Percentiles rank a stretch among this genome's conserved stretches.
Evolutionary conservation across 2,329 filamentous ascomycete species (phyloP).

Genomic region (Neofusicoccum laricinum): DNA sequence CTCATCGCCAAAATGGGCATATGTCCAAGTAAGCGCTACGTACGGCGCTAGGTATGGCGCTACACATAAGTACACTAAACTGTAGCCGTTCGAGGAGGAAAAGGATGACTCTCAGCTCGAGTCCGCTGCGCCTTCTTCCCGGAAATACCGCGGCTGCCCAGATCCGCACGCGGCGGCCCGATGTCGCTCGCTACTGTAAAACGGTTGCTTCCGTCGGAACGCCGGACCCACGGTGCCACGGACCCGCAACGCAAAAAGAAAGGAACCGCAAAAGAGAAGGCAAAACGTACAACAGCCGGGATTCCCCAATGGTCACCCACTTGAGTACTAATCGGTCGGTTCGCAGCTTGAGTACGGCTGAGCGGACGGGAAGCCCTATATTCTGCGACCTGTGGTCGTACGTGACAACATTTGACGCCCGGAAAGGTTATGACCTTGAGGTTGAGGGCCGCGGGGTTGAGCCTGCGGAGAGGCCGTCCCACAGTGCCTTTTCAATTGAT

Average conservation of each 20-base stretch:
- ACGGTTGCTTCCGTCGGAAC: background rate
- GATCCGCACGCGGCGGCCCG: background rate
- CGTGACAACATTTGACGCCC: too few species aligned
- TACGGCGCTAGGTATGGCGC: too few species aligned
- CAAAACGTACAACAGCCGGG: background rate
- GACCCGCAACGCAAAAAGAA: background rate
- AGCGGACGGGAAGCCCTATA: background rate
- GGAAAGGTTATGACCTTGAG: too few species aligned
- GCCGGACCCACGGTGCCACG: background rate
- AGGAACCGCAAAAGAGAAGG: background rate
- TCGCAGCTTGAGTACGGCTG: background rate
- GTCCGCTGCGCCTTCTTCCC: background rate
- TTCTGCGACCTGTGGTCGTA: background rate
- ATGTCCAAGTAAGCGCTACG: background rate
- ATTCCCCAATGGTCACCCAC: background rate
- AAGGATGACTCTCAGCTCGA: background rate
- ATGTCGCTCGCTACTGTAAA: background rate
- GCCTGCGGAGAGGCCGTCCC: too few species aligned
- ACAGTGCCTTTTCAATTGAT: too few species aligned
- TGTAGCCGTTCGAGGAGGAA: background rate
- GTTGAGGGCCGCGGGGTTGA: too few species aligned
- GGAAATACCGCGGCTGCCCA: background rate
- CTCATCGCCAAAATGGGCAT: background rate
- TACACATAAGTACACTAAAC: background rate
- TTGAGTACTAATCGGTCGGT: background rate